Evolutionary conservation across 2,329 filamentous ascomycete genomes (phyloP).

Genomic region (Penicillium sp.): DNA sequence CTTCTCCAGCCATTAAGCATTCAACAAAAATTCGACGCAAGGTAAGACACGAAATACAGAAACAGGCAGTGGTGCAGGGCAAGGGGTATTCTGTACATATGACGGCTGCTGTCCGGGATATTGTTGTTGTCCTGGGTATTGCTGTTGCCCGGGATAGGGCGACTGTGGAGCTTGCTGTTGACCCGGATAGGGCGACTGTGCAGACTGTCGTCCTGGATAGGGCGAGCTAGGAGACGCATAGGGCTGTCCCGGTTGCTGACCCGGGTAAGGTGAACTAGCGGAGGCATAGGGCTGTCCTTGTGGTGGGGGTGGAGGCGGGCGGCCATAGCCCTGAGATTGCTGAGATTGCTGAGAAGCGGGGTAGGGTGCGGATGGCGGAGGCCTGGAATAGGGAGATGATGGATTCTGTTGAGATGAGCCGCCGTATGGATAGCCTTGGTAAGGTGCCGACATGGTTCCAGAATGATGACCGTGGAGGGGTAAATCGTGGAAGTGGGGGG

Average conservation of each 20-base stretch:
- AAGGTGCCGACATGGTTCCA: slow-evolving; percentile 38
- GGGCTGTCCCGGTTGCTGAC: slow-evolving; percentile 5
- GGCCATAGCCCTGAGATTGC: slow-evolving; percentile 38
- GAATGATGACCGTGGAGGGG: slow-evolving; percentile 10
- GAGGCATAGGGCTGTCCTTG: slow-evolving; percentile 39
- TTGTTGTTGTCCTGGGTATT: slow-evolving; percentile 16
- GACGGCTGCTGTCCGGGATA: slow-evolving; percentile 20
- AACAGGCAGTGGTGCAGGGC: slow-evolving; percentile 2
- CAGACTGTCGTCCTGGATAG: slow-evolving; percentile 16
- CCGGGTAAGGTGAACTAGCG: slow-evolving; percentile 29
- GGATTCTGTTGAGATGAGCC: slow-evolving; percentile 36
- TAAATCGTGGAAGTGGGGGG: slow-evolving; percentile 14
- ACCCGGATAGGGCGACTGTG: slow-evolving; percentile 9
- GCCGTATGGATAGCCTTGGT: slow-evolving; percentile 38
- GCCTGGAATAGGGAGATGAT: slow-evolving; percentile 32
- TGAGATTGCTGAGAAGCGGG: slow-evolving; percentile 16
- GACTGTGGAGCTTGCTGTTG: slow-evolving; percentile 7
- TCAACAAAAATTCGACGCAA: background rate
- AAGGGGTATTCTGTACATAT: slow-evolving; percentile 28
- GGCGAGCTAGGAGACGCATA: slow-evolving; percentile 28
- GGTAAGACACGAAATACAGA: slow-evolving; percentile 3
- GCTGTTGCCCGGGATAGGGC: slow-evolving; percentile 35
- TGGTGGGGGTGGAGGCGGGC: slow-evolving; percentile 44
- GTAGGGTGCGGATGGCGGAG: slow-evolving; percentile 31
- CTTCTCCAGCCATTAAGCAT: background rate